Evolutionary conservation across 257 asterid genomes (phyloP).

Genomic region (Gentiana macrophylla): DNA sequence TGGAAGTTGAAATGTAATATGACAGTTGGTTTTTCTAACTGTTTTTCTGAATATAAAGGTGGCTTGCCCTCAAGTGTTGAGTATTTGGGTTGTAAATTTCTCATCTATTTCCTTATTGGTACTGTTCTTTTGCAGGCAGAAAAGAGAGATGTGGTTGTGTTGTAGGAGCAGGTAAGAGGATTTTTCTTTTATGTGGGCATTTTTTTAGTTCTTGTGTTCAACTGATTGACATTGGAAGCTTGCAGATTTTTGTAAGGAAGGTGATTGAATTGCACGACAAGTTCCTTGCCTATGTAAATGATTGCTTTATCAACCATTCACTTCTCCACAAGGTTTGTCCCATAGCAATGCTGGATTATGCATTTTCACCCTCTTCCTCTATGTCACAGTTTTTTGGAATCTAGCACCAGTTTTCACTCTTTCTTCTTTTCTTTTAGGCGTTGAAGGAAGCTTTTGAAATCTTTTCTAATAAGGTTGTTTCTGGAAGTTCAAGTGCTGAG

Average conservation of each 20-base stretch:
- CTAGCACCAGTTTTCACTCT: no score
- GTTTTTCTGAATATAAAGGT: no score
- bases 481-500: constrained; percentile 39
- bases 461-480: constrained; percentile 38
- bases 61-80: no score
- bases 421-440: constrained; percentile 19
- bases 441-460: constrained; percentile 46
- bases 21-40: no score
- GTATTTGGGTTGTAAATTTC: no score
- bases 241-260: constrained; percentile 34
- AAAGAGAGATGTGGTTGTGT: constrained; percentile 75
- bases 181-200: not conserved
- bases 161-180: constrained; percentile 78
- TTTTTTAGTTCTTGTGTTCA: constrained; percentile 44
- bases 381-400: not conserved
- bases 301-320: constrained; percentile 31
- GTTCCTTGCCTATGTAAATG: constrained; percentile 27
- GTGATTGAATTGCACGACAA: constrained; percentile 41
- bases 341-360: no score
- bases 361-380: no score
- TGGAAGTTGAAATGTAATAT: no score
- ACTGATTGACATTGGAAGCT: constrained; percentile 22
- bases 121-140: constrained; percentile 62
- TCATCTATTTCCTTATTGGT: not conserved
- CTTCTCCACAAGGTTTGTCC: constrained; percentile 35